These are phyloP conservation scores for Rusavskia elegans DNA, from an alignment of 495 filamentous ascomycete species.

Conservation along the genomic window DNA sequence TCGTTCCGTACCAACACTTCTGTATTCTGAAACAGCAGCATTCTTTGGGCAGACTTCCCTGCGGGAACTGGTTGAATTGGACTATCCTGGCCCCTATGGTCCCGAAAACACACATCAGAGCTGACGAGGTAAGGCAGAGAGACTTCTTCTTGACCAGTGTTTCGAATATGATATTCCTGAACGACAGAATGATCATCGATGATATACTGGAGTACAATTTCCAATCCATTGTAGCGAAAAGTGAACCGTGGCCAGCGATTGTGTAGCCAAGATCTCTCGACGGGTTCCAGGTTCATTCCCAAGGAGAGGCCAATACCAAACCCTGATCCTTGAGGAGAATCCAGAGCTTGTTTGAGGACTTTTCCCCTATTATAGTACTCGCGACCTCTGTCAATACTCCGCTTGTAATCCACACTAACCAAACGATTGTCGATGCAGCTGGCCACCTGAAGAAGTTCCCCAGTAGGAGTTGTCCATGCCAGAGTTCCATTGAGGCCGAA, in stretches of 20 bases:
- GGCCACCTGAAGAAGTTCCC: neutral
- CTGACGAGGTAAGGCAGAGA: neutral
- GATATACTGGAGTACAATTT: neutral
- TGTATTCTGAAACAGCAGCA: neutral
- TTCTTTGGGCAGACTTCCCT: neutral
- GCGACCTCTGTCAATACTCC: neutral
- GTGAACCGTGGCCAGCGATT: neutral
- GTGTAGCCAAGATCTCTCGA: neutral
- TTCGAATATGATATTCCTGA: neutral
- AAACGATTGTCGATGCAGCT: neutral
- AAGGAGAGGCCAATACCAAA: neutral
- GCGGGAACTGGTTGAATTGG: neutral
- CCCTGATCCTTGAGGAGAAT: neutral
- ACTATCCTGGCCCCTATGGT: neutral
- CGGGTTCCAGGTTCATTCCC: neutral
- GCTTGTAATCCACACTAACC: neutral
- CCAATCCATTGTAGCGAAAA: neutral
- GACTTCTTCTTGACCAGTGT: neutral
- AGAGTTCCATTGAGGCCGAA: neutral
- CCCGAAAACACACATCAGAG: neutral
- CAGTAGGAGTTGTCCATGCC: neutral
- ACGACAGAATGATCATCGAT: neutral
- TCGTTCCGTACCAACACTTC: neutral
- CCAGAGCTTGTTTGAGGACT: neutral
- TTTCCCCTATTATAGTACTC: neutral